A percentile compares a stretch with the other conserved stretches of the same genome.
Conservation (phyloP, 1,139 yeast species). For the Lodderomyces beijingensis region DNA sequence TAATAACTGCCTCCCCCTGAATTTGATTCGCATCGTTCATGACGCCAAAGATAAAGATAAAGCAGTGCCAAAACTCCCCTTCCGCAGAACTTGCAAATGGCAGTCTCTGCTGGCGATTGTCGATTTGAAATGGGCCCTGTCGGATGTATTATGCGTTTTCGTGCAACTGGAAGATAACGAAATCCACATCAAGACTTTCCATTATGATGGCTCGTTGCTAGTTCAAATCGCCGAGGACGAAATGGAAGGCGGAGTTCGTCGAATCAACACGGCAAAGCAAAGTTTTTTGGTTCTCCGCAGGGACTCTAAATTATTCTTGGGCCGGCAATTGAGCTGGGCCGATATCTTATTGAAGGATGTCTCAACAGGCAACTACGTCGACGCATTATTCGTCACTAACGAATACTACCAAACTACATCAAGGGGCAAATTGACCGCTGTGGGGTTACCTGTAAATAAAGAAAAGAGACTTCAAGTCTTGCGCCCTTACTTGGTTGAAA, state of each 20-base stretch:
- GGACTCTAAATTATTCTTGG: constrained; percentile 35
- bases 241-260: constrained; percentile 8
- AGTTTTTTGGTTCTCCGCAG: constrained; percentile 16
- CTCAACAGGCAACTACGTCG: constrained; percentile 43
- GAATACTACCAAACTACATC: constrained; percentile 46
- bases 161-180: constrained; percentile 8
- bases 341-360: constrained; percentile 52
- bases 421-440: constrained; percentile 40
- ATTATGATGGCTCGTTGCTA: constrained; percentile 7
- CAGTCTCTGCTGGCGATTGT: constrained; percentile 32
- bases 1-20: constrained; percentile 25
- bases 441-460: constrained; percentile 52
- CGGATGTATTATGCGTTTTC: constrained; percentile 43
- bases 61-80: constrained; percentile 32
- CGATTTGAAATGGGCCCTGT: constrained; percentile 57
- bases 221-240: constrained; percentile 7
- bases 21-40: constrained; percentile 24
- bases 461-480: constrained; percentile 45
- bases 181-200: constrained; percentile 8
- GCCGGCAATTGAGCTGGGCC: constrained; percentile 70
- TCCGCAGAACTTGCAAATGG: constrained; percentile 47
- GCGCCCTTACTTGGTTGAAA: constrained; percentile 50
- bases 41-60: constrained; percentile 40
- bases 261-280: constrained; percentile 25
- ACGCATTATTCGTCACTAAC: constrained; percentile 54